phyloP scores from a whole-genome alignment of 148 eudicot species.

The Nyssa sinensis region DNA sequence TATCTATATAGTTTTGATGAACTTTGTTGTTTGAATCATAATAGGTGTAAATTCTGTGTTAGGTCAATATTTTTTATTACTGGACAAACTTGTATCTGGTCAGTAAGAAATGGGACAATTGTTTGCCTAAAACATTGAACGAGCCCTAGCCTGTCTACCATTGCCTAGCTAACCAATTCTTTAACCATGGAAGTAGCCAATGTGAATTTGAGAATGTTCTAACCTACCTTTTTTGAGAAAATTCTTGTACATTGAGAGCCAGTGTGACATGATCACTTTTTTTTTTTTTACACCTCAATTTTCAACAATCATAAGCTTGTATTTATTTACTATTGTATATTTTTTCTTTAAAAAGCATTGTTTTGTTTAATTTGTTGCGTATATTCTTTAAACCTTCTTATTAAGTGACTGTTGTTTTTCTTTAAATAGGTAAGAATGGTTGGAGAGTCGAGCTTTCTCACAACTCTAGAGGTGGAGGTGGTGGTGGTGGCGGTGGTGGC shows the following conservation, averaged over 20 bases:
- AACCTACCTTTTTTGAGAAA: too few species aligned
- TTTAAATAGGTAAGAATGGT: constrained; percentile 75
- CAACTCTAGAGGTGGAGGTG: constrained; percentile 83
- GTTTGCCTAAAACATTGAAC: too few species aligned
- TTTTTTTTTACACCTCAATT: not conserved
- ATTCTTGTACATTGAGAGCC: not conserved
- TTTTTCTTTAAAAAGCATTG: not conserved
- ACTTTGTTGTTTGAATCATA: not conserved
- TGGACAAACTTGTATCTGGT: too few species aligned
- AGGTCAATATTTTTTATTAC: too few species aligned
- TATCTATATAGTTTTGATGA: not conserved
- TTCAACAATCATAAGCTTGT: not conserved
- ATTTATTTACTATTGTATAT: too few species aligned
- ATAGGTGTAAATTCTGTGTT: too few species aligned
- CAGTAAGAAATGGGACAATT: too few species aligned
- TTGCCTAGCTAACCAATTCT: too few species aligned
- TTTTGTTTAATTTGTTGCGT: not conserved
- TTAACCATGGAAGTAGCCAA: not conserved
- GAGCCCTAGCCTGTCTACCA: too few species aligned
- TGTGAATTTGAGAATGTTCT: not conserved
- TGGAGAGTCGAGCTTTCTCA: constrained; percentile 99
- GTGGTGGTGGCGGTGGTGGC: constrained; percentile 51
- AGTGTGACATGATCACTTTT: too few species aligned
- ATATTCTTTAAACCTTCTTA: not conserved
- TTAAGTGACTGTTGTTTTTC: not conserved